Percentiles rank a stretch among this genome's conserved stretches.
Evolutionary conservation across 352 stramenopile genomes (phyloP).

Genomic region (Pythium brachiatum): DNA sequence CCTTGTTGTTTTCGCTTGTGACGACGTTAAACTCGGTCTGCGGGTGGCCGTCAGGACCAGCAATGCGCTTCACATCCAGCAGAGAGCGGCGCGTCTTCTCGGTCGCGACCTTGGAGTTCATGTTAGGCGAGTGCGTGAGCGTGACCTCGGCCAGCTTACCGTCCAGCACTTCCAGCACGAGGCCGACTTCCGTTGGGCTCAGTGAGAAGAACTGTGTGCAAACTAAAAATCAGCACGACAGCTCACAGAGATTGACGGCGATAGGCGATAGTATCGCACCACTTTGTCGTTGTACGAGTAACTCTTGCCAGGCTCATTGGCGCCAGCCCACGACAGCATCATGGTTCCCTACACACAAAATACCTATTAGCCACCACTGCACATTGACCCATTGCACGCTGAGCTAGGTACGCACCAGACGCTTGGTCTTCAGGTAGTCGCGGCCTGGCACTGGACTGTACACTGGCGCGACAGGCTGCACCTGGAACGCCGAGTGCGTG

Average conservation of each 20-base stretch:
- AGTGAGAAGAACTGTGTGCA: constrained; percentile 74
- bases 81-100: constrained; percentile 42
- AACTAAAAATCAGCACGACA: constrained; percentile 1
- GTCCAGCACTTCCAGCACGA: constrained; percentile 78
- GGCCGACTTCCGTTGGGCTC: constrained; percentile 70
- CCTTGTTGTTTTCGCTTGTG: constrained; percentile 38
- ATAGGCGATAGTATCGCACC: constrained; percentile 37
- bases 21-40: constrained; percentile 47
- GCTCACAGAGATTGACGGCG: too few relatives aligned
- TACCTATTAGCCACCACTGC: background rate
- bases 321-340: constrained; percentile 81
- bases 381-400: background rate
- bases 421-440: constrained; percentile 83
- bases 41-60: constrained; percentile 46
- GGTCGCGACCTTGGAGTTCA: constrained; percentile 57
- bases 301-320: constrained; percentile 67
- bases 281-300: constrained; percentile 76
- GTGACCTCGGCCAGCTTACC: constrained; percentile 57
- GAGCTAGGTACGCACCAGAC: constrained; percentile 48
- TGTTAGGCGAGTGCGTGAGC: constrained; percentile 74
- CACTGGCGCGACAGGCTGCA: constrained; percentile 57
- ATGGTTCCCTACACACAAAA: constrained; percentile 54
- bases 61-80: constrained; percentile 47
- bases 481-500: constrained; percentile 73
- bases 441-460: constrained; percentile 48